phyloP scores from a whole-genome alignment of 495 filamentous ascomycete genomes.

The Acidiella bohemica region DNA sequence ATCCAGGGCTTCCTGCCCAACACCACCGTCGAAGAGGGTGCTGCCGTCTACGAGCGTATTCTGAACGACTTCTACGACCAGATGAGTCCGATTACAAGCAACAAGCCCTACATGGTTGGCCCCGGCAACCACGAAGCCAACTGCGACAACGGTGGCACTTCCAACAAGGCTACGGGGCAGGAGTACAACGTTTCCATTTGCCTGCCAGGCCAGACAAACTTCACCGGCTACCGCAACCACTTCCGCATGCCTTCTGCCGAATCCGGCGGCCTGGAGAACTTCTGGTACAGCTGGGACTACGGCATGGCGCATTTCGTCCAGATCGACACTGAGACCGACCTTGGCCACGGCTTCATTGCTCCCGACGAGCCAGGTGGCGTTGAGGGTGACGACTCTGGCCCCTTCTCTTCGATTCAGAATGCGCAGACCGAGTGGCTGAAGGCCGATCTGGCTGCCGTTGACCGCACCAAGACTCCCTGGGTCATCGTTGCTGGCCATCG shows the following conservation, averaged over 20 bases:
- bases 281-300: constrained; percentile 19
- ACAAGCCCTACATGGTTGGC: constrained; percentile 41
- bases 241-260: constrained; percentile 16
- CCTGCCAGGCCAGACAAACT: constrained; percentile 37
- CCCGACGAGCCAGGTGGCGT: constrained; percentile 11
- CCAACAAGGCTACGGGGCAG: constrained; percentile 4
- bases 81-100: constrained; percentile 32
- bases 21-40: constrained; percentile 21
- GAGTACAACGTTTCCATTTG: constrained; percentile 29
- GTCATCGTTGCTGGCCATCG: constrained; percentile 46
- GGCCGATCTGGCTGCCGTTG: constrained; percentile 13
- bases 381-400: constrained; percentile 3
- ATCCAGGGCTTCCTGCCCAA: constrained; percentile 26
- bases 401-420: constrained; percentile 4
- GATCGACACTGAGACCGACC: constrained; percentile 17
- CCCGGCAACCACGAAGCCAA: constrained; percentile 45
- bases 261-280: constrained; percentile 10
- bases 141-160: constrained; percentile 27
- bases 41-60: constrained; percentile 38
- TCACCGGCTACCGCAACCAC: constrained; percentile 15
- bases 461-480: constrained; percentile 39
- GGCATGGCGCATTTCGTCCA: constrained; percentile 17
- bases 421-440: constrained; percentile 16
- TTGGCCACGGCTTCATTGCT: constrained; percentile 10
- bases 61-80: constrained; percentile 44